Evolutionary conservation across 805 yeast genomes (phyloP).

Genomic region (Cyberlindnera xishuangbannaensis): DNA sequence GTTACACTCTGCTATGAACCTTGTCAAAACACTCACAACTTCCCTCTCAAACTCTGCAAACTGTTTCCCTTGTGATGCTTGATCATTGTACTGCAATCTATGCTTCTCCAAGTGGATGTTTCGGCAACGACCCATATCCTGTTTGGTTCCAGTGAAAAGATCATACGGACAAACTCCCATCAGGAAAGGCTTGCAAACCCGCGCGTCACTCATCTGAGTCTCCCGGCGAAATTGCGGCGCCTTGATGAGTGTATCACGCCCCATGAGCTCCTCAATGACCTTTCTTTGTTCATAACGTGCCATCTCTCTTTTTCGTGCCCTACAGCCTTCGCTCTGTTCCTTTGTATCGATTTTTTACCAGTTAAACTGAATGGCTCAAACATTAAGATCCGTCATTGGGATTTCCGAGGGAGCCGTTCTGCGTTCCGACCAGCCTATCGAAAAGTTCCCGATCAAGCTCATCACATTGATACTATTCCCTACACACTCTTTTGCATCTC

Average conservation of each 20-base stretch:
- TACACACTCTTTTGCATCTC: too few relatives aligned
- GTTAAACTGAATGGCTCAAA: too few relatives aligned
- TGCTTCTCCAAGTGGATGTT: constrained; percentile 68
- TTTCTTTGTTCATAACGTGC: constrained; percentile 71
- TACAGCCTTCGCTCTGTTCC: too few relatives aligned
- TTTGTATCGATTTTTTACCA: neutral
- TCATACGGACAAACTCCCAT: constrained; percentile 87
- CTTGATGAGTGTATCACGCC: constrained; percentile 38
- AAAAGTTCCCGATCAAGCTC: too few relatives aligned
- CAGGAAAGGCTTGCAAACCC: constrained; percentile 75
- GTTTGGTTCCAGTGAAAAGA: constrained; percentile 73
- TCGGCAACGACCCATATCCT: constrained; percentile 77
- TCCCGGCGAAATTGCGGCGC: constrained; percentile 37
- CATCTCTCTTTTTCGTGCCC: constrained; percentile 2
- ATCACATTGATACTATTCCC: too few relatives aligned
- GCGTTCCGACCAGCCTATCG: too few relatives aligned
- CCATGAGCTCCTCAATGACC: constrained; percentile 78
- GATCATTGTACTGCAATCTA: constrained; percentile 60
- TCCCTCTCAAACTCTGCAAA: constrained; percentile 44
- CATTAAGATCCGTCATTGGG: too few relatives aligned
- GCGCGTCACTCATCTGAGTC: constrained; percentile 42
- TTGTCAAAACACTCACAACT: constrained; percentile 40
- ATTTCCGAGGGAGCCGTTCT: too few relatives aligned
- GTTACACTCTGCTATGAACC: constrained; percentile 62
- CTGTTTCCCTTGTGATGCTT: constrained; percentile 34